phyloP scores from a whole-genome alignment of 2,329 filamentous ascomycete genomes.

The Beauveria australis region DNA sequence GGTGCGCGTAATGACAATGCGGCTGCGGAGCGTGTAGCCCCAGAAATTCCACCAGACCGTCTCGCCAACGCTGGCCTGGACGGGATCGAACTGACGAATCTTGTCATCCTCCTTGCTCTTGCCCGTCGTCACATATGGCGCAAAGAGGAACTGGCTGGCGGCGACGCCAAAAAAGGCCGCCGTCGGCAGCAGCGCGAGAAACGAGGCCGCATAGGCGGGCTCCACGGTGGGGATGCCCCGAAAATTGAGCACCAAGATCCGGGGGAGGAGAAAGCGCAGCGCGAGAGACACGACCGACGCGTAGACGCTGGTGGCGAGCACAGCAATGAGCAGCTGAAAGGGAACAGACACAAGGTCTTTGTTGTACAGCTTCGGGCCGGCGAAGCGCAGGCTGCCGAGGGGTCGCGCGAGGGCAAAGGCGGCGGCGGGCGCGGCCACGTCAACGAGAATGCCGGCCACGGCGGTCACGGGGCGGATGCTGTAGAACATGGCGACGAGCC shows the following conservation, averaged over 20 bases:
- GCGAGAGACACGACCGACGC: slow-evolving; percentile 62
- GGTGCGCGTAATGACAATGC: slow-evolving; percentile 58
- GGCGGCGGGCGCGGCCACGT: slow-evolving; percentile 58
- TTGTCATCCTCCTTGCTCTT: slow-evolving; percentile 40
- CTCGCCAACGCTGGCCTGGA: slow-evolving; percentile 56
- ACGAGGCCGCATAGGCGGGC: slow-evolving; percentile 56
- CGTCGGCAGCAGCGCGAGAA: slow-evolving; percentile 52
- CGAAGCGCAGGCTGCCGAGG: slow-evolving; percentile 51
- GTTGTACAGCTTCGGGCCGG: slow-evolving; percentile 47
- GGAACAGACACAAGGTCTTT: slow-evolving; percentile 57
- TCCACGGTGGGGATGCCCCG: slow-evolving; percentile 60
- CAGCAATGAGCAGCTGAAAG: slow-evolving; percentile 55
- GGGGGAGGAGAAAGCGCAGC: slow-evolving; percentile 62
- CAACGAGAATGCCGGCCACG: slow-evolving; percentile 55
- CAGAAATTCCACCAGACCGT: slow-evolving; percentile 67
- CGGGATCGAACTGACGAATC: slow-evolving; percentile 51
- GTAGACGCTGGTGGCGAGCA: slow-evolving; percentile 67
- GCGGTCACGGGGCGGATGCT: slow-evolving; percentile 54
- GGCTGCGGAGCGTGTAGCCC: slow-evolving; percentile 56
- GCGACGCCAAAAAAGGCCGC: slow-evolving; percentile 56
- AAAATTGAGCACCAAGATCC: slow-evolving; percentile 68
- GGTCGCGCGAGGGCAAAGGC: slow-evolving; percentile 70
- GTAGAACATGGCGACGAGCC: slow-evolving; percentile 74
- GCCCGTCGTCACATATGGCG: slow-evolving; percentile 50
- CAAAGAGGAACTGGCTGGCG: slow-evolving; percentile 70